These are phyloP conservation scores for Starmera quercuum DNA, from an alignment of 805 yeast species.

Conservation along the genomic window DNA sequence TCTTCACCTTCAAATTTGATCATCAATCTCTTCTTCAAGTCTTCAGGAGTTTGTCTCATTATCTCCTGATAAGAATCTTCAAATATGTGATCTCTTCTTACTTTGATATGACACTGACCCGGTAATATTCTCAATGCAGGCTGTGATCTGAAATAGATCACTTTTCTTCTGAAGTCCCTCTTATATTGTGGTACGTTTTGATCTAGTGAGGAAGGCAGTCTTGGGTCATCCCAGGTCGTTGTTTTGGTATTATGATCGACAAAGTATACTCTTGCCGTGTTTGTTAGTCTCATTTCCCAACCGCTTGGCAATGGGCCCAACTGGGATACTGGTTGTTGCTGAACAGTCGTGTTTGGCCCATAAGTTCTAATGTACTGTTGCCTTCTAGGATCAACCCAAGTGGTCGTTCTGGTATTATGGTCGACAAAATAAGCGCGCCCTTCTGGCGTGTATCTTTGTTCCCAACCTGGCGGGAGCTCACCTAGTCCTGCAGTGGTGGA, in stretches of 20 bases:
- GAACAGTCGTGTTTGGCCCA: conserved; percentile 85
- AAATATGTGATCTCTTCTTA: conserved; percentile 90
- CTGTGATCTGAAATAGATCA: conserved; percentile 95
- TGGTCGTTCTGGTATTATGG: conserved; percentile 98
- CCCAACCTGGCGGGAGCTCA: conserved; percentile 98
- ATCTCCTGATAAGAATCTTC: conserved; percentile 98
- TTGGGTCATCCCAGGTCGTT: conserved; percentile 99
- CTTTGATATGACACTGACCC: conserved; percentile 98
- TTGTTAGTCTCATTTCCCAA: conserved; percentile 99
- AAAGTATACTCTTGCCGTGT: conserved; percentile 96
- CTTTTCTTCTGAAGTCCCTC: conserved; percentile 97
- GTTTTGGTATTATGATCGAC: conserved; percentile 99
- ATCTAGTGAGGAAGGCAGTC: conserved; percentile 93
- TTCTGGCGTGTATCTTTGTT: conserved; percentile 94
- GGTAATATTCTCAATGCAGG: conserved; percentile 96
- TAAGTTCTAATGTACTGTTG: conserved; percentile 96
- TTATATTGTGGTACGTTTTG: conserved; percentile 99
- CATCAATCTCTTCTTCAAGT: conserved; percentile 94
- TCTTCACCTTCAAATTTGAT: conserved; percentile 99
- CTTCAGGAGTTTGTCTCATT: conserved; percentile 98
- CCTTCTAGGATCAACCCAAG: conserved; percentile 99
- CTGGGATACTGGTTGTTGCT: conserved; percentile 96
- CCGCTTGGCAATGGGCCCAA: conserved; percentile 97
- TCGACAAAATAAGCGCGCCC: conserved; percentile 98
- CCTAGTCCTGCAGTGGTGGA: conserved; percentile 95